Percentiles rank a stretch among this genome's conserved stretches.
phyloP scores from a whole-genome alignment of 148 eudicot species.

The Camellia sinensis region DNA sequence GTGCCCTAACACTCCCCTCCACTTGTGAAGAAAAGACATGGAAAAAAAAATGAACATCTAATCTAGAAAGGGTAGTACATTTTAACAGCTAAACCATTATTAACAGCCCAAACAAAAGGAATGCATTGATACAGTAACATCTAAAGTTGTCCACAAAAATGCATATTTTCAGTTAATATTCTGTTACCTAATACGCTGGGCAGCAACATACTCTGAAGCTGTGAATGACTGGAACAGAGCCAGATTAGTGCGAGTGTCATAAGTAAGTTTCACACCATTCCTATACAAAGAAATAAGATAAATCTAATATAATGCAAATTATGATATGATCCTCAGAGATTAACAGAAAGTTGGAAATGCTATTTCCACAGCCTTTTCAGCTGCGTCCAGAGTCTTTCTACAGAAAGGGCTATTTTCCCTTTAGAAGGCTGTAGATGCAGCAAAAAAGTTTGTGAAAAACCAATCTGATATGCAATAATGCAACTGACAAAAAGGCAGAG shows the following conservation, averaged over 20 bases:
- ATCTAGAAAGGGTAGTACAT: too few species aligned
- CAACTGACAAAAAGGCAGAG: conserved; percentile 6
- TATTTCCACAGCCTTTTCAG: neutral
- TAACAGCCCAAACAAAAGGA: neutral
- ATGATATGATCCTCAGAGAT: neutral
- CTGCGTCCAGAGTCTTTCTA: neutral
- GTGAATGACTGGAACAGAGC: conserved; percentile 77
- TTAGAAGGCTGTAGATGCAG: neutral
- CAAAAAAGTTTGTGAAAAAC: neutral
- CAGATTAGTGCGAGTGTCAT: conserved; percentile 74
- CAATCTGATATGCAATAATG: neutral
- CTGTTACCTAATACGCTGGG: conserved; percentile 68
- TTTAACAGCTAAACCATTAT: conserved; percentile 4
- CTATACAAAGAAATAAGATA: conserved; percentile 33
- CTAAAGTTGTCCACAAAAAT: neutral
- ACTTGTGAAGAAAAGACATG: too few species aligned
- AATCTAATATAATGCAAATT: neutral
- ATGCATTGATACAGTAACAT: neutral
- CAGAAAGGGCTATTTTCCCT: neutral
- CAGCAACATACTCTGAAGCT: conserved; percentile 84
- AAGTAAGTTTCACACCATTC: conserved; percentile 55
- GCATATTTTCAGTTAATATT: neutral
- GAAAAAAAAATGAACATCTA: too few species aligned
- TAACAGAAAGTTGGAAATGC: neutral
- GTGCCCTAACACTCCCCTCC: too few species aligned